Percentiles rank a stretch among this genome's conserved stretches.
phyloP scores from a whole-genome alignment of 352 stramenopile species.

The Pythium volutum region DNA sequence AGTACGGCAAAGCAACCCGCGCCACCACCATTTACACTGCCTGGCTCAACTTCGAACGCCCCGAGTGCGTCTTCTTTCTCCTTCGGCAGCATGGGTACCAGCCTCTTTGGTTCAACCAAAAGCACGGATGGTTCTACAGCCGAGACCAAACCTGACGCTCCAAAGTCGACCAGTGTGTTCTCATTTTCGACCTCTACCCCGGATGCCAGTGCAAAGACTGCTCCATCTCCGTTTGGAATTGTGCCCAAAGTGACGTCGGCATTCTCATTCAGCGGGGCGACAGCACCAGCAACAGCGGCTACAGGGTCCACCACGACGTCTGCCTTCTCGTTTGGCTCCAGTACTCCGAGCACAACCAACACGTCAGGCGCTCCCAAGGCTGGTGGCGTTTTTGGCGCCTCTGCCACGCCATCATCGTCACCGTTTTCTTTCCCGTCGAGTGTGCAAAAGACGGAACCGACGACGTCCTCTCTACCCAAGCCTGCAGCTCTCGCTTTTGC shows the following conservation, averaged over 20 bases:
- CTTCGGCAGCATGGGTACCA: conserved; percentile 13
- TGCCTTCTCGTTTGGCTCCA: conserved; percentile 5
- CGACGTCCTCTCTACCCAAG: background rate
- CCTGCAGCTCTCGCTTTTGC: background rate
- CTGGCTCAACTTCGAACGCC: background rate
- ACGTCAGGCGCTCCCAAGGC: background rate
- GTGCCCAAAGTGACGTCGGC: conserved; percentile 19
- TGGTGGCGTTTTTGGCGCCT: background rate
- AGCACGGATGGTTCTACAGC: background rate
- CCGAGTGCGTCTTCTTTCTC: conserved; percentile 4
- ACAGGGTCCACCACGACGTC: background rate
- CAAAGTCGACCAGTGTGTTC: conserved; percentile 13
- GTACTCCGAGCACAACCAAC: background rate
- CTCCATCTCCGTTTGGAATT: conserved; percentile 27
- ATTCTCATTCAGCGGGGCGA: conserved; percentile 1
- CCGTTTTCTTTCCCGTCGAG: background rate
- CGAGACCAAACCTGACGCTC: background rate
- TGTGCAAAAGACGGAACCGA: background rate
- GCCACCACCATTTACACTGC: background rate
- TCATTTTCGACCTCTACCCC: background rate
- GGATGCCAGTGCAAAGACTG: conserved; percentile 14
- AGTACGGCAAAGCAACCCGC: conserved; percentile 1
- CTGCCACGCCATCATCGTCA: background rate
- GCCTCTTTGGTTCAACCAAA: background rate
- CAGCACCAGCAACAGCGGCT: background rate